phyloP scores from a whole-genome alignment of 441 rosid species.

The Melastoma candidum region DNA sequence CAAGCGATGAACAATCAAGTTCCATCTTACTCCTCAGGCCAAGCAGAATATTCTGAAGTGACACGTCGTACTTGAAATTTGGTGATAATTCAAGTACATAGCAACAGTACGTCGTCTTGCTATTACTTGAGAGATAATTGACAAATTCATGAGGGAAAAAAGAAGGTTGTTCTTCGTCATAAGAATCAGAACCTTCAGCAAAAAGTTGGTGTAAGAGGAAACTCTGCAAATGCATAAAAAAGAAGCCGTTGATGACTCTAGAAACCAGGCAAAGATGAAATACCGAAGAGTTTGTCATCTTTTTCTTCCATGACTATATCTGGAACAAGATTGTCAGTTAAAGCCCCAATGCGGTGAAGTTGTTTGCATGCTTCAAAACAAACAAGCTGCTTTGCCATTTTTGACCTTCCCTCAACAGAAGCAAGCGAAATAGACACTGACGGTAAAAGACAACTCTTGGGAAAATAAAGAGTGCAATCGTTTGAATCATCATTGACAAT shows the following conservation, averaged over 20 bases:
- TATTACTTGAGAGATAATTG: constrained; percentile 15
- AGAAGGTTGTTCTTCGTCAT: constrained; percentile 47
- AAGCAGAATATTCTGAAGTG: constrained; percentile 46
- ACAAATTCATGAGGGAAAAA: constrained; percentile 73
- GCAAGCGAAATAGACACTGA: constrained; percentile 28
- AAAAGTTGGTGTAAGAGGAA: constrained; percentile 3
- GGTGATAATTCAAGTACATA: constrained; percentile 48
- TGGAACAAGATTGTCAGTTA: constrained; percentile 81
- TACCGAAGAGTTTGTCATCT: constrained; percentile 32
- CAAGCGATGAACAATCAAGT: constrained; percentile 30
- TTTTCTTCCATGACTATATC: constrained; percentile 54
- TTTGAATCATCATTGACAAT: constrained; percentile 34
- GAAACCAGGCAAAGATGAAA: constrained; percentile 6
- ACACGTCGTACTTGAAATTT: constrained; percentile 26
- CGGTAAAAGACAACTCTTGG: constrained; percentile 61
- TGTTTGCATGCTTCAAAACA: constrained; percentile 86
- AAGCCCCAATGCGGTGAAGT: constrained; percentile 60
- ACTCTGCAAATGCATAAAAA: neutral
- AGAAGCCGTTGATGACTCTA: constrained; percentile 4
- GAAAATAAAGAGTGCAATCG: constrained; percentile 48
- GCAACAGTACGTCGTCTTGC: constrained; percentile 31
- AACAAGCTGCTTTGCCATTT: constrained; percentile 47
- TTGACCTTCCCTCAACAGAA: constrained; percentile 29
- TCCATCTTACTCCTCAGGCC: constrained; percentile 39
- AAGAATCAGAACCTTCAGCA: constrained; percentile 6